phyloP scores from a whole-genome alignment of 2,329 filamentous ascomycete genomes.

The Aspergillus candidus region DNA sequence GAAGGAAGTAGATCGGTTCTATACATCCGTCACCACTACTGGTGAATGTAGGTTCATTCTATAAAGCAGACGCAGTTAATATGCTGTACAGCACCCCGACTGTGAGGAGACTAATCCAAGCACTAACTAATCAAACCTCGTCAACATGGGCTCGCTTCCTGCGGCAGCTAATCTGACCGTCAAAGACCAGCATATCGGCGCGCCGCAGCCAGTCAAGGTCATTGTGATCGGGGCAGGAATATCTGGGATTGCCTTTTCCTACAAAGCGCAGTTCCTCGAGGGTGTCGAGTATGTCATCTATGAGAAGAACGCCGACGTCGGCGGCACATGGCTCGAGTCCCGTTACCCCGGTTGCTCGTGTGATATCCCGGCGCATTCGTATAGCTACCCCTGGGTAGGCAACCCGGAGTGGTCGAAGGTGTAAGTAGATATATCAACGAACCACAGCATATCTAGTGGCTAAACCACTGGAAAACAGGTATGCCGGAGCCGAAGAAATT shows the following conservation, averaged over 20 bases:
- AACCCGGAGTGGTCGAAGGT: not conserved
- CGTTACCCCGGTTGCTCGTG: not conserved
- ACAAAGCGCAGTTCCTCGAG: not conserved
- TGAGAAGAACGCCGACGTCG: not conserved
- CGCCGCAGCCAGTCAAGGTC: not conserved
- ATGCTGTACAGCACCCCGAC: too few relatives aligned
- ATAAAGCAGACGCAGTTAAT: too few relatives aligned
- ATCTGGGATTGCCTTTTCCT: not conserved
- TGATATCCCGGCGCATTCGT: not conserved
- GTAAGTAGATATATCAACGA: not conserved
- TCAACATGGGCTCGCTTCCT: not conserved
- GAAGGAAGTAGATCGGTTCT: too few relatives aligned
- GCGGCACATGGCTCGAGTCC: not conserved
- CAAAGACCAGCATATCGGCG: not conserved
- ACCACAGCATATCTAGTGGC: not conserved
- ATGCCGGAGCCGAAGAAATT: not conserved
- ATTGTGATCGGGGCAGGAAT: not conserved
- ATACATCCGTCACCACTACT: too few relatives aligned
- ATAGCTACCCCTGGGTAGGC: not conserved
- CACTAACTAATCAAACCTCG: too few relatives aligned
- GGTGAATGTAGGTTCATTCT: too few relatives aligned
- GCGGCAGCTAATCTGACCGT: not conserved
- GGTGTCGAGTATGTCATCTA: not conserved
- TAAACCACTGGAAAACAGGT: not conserved
- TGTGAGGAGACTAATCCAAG: too few relatives aligned